Evolutionary conservation across 2,329 filamentous ascomycete species (phyloP).

Genomic region (Calonectria pseudoreteaudii): DNA sequence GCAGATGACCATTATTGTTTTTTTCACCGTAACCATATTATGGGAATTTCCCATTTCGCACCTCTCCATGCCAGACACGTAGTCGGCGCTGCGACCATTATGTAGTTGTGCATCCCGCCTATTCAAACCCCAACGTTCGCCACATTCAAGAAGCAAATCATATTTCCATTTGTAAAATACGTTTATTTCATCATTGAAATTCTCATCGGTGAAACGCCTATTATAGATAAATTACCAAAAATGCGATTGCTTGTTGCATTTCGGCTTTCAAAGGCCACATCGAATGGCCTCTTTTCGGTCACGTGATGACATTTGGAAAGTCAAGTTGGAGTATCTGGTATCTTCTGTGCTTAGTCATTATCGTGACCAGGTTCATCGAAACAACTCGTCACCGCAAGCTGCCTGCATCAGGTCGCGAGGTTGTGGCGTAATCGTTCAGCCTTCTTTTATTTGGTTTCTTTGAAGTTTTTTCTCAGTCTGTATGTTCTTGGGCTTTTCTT

Average conservation of each 20-base stretch:
- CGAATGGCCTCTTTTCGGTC: background rate
- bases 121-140: background rate
- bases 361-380: slow-evolving; percentile 26
- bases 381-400: slow-evolving; percentile 40
- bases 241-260: background rate
- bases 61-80: no score
- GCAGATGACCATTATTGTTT: background rate
- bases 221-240: background rate
- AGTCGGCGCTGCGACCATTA: background rate
- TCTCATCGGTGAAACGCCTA: background rate
- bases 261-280: background rate
- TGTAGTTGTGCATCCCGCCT: background rate
- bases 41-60: background rate
- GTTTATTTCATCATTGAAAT: background rate
- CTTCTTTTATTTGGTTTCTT: background rate
- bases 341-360: slow-evolving; percentile 39
- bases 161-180: background rate
- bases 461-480: background rate
- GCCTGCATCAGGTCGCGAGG: slow-evolving; percentile 30
- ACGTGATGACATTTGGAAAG: background rate
- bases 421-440: slow-evolving; percentile 2
- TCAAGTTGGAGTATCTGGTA: background rate
- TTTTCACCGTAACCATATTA: background rate
- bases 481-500: background rate
- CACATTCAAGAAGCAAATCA: background rate